phyloP scores from a whole-genome alignment of 1,284 basidiomycete genomes.

The Irpex rosettiformis region DNA sequence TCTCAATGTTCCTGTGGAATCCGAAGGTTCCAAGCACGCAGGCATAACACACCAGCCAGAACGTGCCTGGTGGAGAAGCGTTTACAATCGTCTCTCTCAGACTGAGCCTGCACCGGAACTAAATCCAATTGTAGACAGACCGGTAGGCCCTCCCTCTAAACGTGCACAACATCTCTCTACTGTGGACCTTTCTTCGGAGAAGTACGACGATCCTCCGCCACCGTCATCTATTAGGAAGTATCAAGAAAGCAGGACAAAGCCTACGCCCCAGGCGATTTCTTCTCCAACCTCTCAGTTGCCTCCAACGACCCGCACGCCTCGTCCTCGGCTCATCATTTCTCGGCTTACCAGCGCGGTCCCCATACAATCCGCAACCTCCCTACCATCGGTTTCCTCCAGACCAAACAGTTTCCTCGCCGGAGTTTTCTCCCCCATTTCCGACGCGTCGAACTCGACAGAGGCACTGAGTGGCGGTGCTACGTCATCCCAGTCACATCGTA shows the following conservation, averaged over 20 bases:
- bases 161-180: background rate
- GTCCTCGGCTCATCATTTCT: background rate
- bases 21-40: background rate
- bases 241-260: constrained; percentile 20
- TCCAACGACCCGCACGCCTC: background rate
- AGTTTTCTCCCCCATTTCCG: constrained; percentile 21
- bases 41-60: constrained; percentile 26
- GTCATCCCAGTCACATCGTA: constrained; percentile 25
- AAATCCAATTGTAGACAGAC: background rate
- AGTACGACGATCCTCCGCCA: constrained; percentile 41
- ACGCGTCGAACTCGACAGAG: constrained; percentile 21
- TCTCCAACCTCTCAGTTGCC: background rate
- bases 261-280: constrained; percentile 8
- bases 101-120: constrained; percentile 22
- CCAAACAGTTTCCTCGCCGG: constrained; percentile 27
- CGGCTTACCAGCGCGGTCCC: background rate
- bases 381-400: constrained; percentile 11
- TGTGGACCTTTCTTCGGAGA: constrained; percentile 24
- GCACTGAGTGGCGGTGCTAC: constrained; percentile 13
- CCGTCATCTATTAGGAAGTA: constrained; percentile 35
- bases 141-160: background rate
- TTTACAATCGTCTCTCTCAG: constrained; percentile 52
- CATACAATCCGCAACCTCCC: constrained; percentile 6
- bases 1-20: background rate
- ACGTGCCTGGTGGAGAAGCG: constrained; percentile 53